phyloP scores from a whole-genome alignment of 202 grass and related monocot genomes.

The Cymbopogon flexuosus region DNA sequence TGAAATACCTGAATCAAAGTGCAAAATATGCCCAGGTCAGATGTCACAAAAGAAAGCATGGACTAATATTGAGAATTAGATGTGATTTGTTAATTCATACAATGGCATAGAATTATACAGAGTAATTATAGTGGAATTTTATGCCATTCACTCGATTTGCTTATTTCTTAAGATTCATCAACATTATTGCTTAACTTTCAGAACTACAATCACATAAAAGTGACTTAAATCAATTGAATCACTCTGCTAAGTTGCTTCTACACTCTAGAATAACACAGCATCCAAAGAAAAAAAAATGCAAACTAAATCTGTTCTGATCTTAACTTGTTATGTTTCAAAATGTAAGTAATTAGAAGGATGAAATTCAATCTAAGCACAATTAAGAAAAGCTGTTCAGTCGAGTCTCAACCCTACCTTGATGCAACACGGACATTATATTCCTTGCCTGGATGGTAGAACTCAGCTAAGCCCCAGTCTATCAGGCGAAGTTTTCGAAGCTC shows the following conservation, averaged over 20 bases:
- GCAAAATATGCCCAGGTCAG: not conserved
- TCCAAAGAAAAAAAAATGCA: not conserved
- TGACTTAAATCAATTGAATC: not conserved
- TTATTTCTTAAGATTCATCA: not conserved
- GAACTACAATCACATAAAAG: not conserved
- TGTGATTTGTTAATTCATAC: not conserved
- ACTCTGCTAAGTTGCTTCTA: slow-evolving; percentile 2
- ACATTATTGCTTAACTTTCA: not conserved
- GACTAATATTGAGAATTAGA: not conserved
- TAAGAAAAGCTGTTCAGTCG: not conserved
- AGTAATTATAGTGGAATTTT: not conserved
- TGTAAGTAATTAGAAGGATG: not conserved
- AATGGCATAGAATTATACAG: not conserved
- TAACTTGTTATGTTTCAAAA: slow-evolving; percentile 5
- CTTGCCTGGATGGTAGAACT: slow-evolving; percentile 87
- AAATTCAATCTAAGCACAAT: not conserved
- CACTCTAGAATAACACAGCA: not conserved
- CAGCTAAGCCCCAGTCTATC: slow-evolving; percentile 85
- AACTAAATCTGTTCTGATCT: not conserved
- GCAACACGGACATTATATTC: slow-evolving; percentile 88
- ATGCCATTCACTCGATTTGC: not conserved
- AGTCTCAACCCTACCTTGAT: slow-evolving; percentile 57
- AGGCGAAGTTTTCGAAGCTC: slow-evolving; percentile 73
- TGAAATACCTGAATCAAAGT: slow-evolving; percentile 58
- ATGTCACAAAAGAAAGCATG: slow-evolving; percentile 1